Evolutionary conservation across 2,329 filamentous ascomycete species (phyloP).

Genomic region (Teratosphaeria gauchensis): DNA sequence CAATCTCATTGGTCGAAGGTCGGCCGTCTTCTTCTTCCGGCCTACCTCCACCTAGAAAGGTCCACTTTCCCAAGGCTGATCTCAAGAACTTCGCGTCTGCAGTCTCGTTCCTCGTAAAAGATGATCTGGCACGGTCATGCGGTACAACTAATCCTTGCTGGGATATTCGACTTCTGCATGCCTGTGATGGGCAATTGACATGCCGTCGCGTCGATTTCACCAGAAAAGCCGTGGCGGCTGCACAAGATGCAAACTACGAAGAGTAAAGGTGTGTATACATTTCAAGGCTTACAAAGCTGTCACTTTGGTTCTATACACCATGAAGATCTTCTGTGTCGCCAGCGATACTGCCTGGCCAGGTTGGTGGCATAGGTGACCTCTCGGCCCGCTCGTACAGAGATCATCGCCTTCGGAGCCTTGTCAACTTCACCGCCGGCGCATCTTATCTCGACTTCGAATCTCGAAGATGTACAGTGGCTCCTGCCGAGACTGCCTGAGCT

Average conservation of each 20-base stretch:
- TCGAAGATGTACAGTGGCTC: too few relatives aligned
- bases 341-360: background rate
- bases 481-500: too few relatives aligned
- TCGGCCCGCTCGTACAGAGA: background rate
- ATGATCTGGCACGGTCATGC: background rate
- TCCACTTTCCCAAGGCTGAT: background rate
- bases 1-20: background rate
- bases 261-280: conserved; percentile 18
- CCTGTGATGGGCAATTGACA: conserved; percentile 1
- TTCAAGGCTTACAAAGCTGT: background rate
- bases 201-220: conserved; percentile 21
- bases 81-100: background rate
- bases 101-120: background rate
- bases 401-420: background rate
- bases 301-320: background rate
- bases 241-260: conserved; percentile 17
- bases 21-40: background rate
- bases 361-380: background rate
- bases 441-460: too few relatives aligned
- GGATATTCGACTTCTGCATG: background rate
- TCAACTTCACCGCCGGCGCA: background rate
- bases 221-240: conserved; percentile 19
- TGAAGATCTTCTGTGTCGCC: background rate
- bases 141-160: background rate
- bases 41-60: background rate